Evolutionary conservation across 1,139 yeast species (phyloP), one percentile per base, ranked within the genome.

Genomic region (Entelexis paramagnoliae): DNA sequence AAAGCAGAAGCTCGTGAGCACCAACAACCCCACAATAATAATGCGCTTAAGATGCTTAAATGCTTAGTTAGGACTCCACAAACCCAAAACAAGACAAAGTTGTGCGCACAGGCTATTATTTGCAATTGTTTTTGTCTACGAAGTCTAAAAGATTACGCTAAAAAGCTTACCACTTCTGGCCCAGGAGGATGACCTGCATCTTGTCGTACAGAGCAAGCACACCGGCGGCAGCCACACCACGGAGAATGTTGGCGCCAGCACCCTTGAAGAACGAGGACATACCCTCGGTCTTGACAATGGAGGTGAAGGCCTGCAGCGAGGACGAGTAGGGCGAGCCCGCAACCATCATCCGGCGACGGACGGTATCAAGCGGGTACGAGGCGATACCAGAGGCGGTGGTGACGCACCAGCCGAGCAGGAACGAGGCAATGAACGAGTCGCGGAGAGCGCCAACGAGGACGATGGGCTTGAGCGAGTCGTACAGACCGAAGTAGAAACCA

Each of bases 221-320:
- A 79, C 86, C 87, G 67, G 88, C 88, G 72, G 86, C 86, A 71
- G 88, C 89, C 65, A 82, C 85, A 78, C 87, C 87, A 77, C 88
- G 81, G 72, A 82, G 77, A 73, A 82, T 81, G 83, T 82, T 82
- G 67, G 88, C 88, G 75, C 84, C 88, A 72, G 86, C 81, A 71
- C 89, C 89, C 79, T 80, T 81, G 83, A 82, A 82, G 71, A 82
- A 74, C 63, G 88, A 79, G 58, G 68, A 65, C 63, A 77, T 68
- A 74, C 89, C 88, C 74, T 81, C 87, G 64, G 80, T 77, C 61
- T 81, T 81, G 62, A 81, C 81, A 67, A 82, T 81, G 73, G 79
- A 72, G 61, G 67, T 68, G 79, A 80, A 79, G 65, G 86, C 84
- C 69, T 81, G 85, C 71, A 80, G 73, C 62, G 87, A 83, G 68